Percentiles rank a stretch among this genome's conserved stretches.
Conservation (phyloP, 1,284 basidiomycete species). For the Tilletia walkeri region DNA sequence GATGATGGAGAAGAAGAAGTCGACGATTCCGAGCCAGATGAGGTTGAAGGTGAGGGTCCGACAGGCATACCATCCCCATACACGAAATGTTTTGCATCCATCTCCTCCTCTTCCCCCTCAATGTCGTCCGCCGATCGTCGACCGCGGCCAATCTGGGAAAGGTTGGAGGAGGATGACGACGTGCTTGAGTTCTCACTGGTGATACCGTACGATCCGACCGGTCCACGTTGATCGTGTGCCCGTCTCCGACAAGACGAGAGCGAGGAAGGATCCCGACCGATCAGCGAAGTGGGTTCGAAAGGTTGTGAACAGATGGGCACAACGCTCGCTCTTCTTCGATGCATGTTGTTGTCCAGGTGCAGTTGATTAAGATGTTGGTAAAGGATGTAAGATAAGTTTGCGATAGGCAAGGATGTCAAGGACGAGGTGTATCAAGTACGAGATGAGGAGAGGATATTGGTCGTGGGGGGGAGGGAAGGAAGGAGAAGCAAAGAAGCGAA, state of each 20-base stretch:
- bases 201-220: background rate
- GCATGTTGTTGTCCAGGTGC: no score
- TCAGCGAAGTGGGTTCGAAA: conserved; percentile 3
- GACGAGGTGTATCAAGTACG: no score
- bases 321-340: background rate
- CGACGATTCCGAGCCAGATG: background rate
- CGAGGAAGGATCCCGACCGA: background rate
- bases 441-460: background rate
- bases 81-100: background rate
- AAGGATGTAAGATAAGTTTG: no score
- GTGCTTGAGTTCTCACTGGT: background rate
- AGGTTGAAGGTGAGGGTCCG: background rate
- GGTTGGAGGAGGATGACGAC: background rate
- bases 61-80: background rate
- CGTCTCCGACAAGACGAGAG: background rate
- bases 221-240: background rate
- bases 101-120: background rate
- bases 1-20: background rate
- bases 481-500: no score
- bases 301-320: conserved; percentile 6
- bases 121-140: background rate
- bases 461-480: background rate
- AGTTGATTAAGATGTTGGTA: no score
- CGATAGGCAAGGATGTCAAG: no score
- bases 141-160: background rate